Conservation (phyloP, 2,329 filamentous ascomycete genomes). For the Colletotrichum lini region DNA sequence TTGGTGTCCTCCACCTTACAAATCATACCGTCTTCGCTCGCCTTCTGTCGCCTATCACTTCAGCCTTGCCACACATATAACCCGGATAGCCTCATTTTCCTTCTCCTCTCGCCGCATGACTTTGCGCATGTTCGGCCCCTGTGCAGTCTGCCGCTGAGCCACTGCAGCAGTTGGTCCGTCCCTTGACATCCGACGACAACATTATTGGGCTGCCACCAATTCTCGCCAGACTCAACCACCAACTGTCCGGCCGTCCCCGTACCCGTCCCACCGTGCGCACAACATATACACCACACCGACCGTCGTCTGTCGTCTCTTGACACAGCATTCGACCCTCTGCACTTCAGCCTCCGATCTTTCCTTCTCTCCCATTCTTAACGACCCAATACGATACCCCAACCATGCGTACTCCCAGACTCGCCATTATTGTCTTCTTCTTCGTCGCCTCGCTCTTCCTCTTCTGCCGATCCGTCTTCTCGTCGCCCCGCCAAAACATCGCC, state of each 20-base stretch:
- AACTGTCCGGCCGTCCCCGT: constrained; percentile 16
- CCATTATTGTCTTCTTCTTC: constrained; percentile 68
- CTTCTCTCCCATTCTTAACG: constrained; percentile 14
- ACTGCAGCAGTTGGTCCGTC: constrained; percentile 32
- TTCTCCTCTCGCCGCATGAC: constrained; percentile 21
- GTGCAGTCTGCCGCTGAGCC: constrained; percentile 38
- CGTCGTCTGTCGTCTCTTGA: constrained; percentile 15
- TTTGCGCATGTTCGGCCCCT: constrained; percentile 32
- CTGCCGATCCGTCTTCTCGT: constrained; percentile 65
- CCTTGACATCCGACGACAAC: not conserved
- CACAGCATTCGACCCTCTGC: constrained; percentile 7
- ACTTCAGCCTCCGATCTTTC: not conserved
- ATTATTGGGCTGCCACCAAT: not conserved
- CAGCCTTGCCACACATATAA: constrained; percentile 2
- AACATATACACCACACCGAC: constrained; percentile 6
- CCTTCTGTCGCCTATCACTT: not conserved
- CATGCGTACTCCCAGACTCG: constrained; percentile 69
- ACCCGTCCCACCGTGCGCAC: constrained; percentile 16
- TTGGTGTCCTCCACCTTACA: not conserved
- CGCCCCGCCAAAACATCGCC: constrained; percentile 45
- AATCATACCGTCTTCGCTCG: constrained; percentile 15
- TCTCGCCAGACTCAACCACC: constrained; percentile 16
- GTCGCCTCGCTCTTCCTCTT: constrained; percentile 69
- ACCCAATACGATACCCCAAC: constrained; percentile 46
- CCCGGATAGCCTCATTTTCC: not conserved